Percentiles rank a stretch among this genome's conserved stretches.
Conservation (phyloP, 73 alveolate species). For the Paramecium caudatum region DNA sequence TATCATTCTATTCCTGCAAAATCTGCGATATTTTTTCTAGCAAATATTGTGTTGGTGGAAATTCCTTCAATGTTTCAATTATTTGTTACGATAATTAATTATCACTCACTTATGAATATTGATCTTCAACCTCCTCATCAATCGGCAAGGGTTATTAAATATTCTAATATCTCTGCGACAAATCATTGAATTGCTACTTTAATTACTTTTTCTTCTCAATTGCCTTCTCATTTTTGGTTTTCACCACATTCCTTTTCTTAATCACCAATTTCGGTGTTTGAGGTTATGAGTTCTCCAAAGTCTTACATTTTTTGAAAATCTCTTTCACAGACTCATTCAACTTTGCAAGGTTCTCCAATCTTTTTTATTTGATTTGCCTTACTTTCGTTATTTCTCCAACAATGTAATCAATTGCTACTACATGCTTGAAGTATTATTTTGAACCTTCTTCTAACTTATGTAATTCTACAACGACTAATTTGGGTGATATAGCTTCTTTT, state of each 20-base stretch:
- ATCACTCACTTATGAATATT: constrained; percentile 4
- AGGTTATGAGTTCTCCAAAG: constrained; percentile 58
- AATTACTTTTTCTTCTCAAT: neutral
- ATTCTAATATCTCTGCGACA: neutral
- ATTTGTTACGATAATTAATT: constrained; percentile 6
- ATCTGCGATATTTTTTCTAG: neutral
- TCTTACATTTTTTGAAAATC: constrained; percentile 42
- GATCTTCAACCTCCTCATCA: constrained; percentile 29
- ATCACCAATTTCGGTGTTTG: constrained; percentile 58
- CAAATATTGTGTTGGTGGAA: constrained; percentile 36
- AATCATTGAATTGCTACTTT: neutral
- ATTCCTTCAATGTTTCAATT: neutral
- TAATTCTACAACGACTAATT: neutral
- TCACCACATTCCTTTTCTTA: constrained; percentile 30
- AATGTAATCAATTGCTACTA: neutral
- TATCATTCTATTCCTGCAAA: neutral
- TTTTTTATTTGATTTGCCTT: constrained; percentile 33
- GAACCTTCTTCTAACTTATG: neutral
- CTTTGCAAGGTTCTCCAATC: constrained; percentile 49
- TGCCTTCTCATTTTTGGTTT: no score
- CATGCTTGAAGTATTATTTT: neutral
- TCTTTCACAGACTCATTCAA: constrained; percentile 55
- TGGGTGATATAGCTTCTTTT: constrained; percentile 11
- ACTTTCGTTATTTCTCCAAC: constrained; percentile 55
- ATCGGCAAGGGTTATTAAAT: no score